phyloP scores from a whole-genome alignment of 495 filamentous ascomycete species.

The Hypoxylon intermedium region DNA sequence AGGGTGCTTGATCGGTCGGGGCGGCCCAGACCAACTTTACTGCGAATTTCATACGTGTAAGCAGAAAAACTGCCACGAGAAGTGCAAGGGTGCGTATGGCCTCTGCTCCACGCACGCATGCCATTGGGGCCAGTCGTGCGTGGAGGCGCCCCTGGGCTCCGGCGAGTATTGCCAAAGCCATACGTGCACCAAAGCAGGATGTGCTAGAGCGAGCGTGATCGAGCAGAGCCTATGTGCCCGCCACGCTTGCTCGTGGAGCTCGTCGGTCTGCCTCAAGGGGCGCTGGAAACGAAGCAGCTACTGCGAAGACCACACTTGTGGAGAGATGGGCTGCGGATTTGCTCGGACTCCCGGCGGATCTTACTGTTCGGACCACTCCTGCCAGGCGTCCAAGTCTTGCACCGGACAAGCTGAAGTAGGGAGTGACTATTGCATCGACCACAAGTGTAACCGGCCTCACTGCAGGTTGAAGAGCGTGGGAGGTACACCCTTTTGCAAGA shows the following conservation, averaged over 20 bases:
- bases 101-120: conserved; percentile 30
- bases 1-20: conserved; percentile 21
- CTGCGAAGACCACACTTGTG: conserved; percentile 36
- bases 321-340: conserved; percentile 36
- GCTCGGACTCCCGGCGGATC: conserved; percentile 25
- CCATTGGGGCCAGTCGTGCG: conserved; percentile 22
- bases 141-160: conserved; percentile 7
- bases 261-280: conserved; percentile 27
- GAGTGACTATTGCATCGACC: conserved; percentile 36
- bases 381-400: conserved; percentile 30
- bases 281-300: conserved; percentile 36
- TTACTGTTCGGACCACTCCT: conserved; percentile 34
- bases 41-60: conserved; percentile 32
- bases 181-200: conserved; percentile 21
- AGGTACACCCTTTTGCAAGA: conserved; percentile 29
- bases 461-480: conserved; percentile 32
- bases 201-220: conserved; percentile 20
- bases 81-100: conserved; percentile 22
- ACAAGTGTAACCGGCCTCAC: conserved; percentile 31
- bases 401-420: conserved; percentile 31
- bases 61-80: conserved; percentile 7
- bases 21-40: conserved; percentile 19
- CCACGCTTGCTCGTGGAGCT: conserved; percentile 31
- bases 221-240: conserved; percentile 25
- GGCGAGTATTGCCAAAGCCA: conserved; percentile 27